Evolutionary conservation across 306 rosid genomes (phyloP), one percentile per base, ranked within the genome.

Genomic region (Vicia faba): DNA sequence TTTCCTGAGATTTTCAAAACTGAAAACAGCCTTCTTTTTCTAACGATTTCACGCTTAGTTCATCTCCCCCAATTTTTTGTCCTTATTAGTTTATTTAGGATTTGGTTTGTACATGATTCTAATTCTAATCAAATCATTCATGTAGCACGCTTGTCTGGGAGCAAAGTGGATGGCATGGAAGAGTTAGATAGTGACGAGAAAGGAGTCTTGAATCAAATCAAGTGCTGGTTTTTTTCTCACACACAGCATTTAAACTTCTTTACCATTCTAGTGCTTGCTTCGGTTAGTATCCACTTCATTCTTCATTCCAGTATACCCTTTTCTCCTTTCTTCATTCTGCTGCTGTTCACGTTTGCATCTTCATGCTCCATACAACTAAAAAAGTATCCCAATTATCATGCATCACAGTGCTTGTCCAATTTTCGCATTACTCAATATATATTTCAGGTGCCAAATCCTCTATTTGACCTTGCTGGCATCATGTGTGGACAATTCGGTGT

Each of bases 401-500:
- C 39, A 29, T 69, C 29, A 28, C 46, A 40, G 28, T 19, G 29
- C 31, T 51, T 33, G 49, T 64, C 60, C 45, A 48, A 40, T 41
- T 66, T 36, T 28, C 16, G 8, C 36, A 33, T 5, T 33, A 74
- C 54, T 66, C 58, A 25, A 10, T 68, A 59, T 84, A 38, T 43
- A 71, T 76, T 74, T 71, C 87, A 95, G 99, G 87, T 95, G 48
- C 99, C 99, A 51, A 95, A 95, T 85, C 99, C 99, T 78, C 83
- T 95, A 58, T 95, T 95, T 78, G 99, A 90, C 87, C 89, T 95
- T 61, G 99, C 99, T 59, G 99, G 99, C 83, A 95, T 95, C 73
- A 88, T 95, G 99, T 95, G 99, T 78, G 99, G 99, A 73, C 99
- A 95, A 85, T 90, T 88, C 75, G 95, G 97, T 35, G 72, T 88